Conservation (phyloP, 805 yeast genomes). For the Cyberlindnera euphorbiiphila region DNA sequence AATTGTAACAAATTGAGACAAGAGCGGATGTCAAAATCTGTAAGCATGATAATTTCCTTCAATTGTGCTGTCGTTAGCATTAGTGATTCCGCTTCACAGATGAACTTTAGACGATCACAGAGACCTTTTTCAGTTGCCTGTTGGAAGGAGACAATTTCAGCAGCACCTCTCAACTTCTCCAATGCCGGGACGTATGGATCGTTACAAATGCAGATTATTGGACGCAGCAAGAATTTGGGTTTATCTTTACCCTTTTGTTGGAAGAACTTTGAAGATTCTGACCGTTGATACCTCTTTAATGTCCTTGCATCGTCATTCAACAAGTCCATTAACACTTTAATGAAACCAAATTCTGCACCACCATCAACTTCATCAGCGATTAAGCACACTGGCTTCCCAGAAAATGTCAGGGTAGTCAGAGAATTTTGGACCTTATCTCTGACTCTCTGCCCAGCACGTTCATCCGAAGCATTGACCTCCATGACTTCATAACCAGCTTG, state of each 20-base stretch:
- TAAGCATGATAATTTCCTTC: slow-evolving; percentile 60
- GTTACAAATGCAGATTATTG: slow-evolving; percentile 90
- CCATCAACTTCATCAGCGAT: slow-evolving; percentile 91
- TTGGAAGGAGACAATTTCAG: slow-evolving; percentile 67
- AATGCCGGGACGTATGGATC: slow-evolving; percentile 74
- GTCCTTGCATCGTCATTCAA: slow-evolving; percentile 55
- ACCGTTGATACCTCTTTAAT: slow-evolving; percentile 30
- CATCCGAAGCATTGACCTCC: slow-evolving; percentile 86
- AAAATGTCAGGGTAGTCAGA: slow-evolving; percentile 58
- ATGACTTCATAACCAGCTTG: slow-evolving; percentile 77
- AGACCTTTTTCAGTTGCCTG: slow-evolving; percentile 50
- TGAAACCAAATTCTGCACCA: slow-evolving; percentile 60
- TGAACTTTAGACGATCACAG: slow-evolving; percentile 44
- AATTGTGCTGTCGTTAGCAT: slow-evolving; percentile 46
- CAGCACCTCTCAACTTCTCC: slow-evolving; percentile 66
- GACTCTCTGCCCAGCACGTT: slow-evolving; percentile 57
- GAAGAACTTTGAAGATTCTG: slow-evolving; percentile 25
- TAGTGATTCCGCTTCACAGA: slow-evolving; percentile 54
- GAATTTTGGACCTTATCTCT: slow-evolving; percentile 57
- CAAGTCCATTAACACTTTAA: slow-evolving; percentile 54
- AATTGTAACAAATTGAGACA: slow-evolving; percentile 84
- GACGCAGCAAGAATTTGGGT: slow-evolving; percentile 57
- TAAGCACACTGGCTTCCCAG: slow-evolving; percentile 74
- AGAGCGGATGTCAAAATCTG: slow-evolving; percentile 82
- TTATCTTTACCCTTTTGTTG: slow-evolving; percentile 32